Percentiles rank a stretch among this genome's conserved stretches.
These are phyloP conservation scores for Evansstolkia leycettana DNA, from an alignment of 495 filamentous ascomycete species.

Conservation along the genomic window DNA sequence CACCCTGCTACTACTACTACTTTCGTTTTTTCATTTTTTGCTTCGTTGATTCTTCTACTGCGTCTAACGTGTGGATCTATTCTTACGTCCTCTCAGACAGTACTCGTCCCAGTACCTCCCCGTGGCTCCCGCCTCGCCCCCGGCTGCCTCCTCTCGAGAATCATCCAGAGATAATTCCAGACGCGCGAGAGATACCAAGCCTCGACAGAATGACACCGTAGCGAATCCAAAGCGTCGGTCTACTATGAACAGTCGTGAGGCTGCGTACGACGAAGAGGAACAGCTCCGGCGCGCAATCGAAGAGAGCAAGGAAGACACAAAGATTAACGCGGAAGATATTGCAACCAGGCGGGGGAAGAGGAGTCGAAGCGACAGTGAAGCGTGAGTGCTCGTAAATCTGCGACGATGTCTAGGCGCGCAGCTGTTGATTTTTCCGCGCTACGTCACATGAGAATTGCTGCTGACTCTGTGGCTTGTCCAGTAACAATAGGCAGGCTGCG, in stretches of 20 bases:
- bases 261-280: constrained; percentile 92
- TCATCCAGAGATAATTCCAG: constrained; percentile 33
- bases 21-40: not conserved
- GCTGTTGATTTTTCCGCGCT: no score
- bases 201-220: constrained; percentile 31
- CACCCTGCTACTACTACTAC: no score
- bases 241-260: constrained; percentile 95
- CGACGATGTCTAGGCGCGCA: no score
- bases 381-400: constrained; percentile 48
- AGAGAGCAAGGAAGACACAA: constrained; percentile 71
- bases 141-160: constrained; percentile 32
- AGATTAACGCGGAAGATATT: constrained; percentile 33
- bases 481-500: constrained; percentile 37
- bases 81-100: constrained; percentile 36
- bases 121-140: constrained; percentile 35
- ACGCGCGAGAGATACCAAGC: constrained; percentile 35
- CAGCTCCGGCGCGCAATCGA: constrained; percentile 81
- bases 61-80: constrained; percentile 2
- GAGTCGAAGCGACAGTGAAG: constrained; percentile 82
- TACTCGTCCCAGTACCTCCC: constrained; percentile 60
- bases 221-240: constrained; percentile 65
- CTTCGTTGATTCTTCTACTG: not conserved
- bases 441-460: not conserved
- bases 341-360: constrained; percentile 58
- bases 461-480: constrained; percentile 11